Conservation (phyloP, 73 alveolate species). For the Tetrahymena borealis region DNA sequence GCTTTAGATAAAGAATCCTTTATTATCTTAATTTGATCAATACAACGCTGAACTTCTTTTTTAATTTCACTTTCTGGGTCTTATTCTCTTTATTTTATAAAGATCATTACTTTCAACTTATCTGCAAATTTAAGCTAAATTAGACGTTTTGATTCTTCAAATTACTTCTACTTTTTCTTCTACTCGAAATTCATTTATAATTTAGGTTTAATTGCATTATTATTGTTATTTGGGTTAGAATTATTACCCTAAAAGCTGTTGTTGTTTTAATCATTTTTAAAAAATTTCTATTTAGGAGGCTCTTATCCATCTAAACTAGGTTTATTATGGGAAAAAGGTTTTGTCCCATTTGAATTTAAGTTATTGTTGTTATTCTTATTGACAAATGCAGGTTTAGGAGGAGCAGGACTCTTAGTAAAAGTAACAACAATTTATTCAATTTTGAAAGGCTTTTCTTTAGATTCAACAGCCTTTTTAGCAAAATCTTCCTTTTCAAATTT, state of each 20-base stretch:
- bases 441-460: background rate
- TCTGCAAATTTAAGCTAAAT: background rate
- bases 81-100: background rate
- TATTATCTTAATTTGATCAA: background rate
- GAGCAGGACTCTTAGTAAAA: background rate
- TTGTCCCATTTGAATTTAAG: background rate
- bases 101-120: background rate
- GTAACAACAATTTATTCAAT: background rate
- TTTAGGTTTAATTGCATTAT: background rate
- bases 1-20: background rate
- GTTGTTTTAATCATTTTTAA: background rate
- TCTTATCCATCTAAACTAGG: background rate
- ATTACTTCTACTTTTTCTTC: background rate
- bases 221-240: background rate
- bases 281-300: background rate
- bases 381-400: background rate
- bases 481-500: background rate
- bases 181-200: background rate
- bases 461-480: background rate
- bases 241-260: too few relatives aligned
- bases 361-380: background rate
- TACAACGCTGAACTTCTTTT: background rate
- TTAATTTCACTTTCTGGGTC: background rate
- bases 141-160: background rate
- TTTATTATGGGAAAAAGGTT: background rate